Conservation (phyloP, 768 basidiomycete genomes). For the Candolleomyces efflorescens region DNA sequence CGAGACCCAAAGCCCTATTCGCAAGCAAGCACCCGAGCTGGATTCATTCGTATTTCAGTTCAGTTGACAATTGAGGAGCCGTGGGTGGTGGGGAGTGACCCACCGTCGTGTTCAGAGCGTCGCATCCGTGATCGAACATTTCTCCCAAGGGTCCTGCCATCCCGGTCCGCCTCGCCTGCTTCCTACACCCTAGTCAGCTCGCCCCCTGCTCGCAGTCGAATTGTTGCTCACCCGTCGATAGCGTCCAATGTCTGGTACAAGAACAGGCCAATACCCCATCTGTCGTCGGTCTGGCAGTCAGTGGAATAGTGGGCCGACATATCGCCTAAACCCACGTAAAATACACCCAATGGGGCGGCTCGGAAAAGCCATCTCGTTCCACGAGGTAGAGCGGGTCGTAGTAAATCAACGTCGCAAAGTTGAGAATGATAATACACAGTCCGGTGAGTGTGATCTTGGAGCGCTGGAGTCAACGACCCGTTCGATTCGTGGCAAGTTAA, state of each 20-base stretch:
- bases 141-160: slow-evolving; percentile 98
- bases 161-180: slow-evolving; percentile 92
- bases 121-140: slow-evolving; percentile 97
- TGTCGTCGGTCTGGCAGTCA: slow-evolving; percentile 23
- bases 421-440: slow-evolving; percentile 73
- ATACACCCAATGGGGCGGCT: slow-evolving; percentile 85
- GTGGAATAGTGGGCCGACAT: background rate
- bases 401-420: slow-evolving; percentile 78
- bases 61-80: background rate
- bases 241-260: slow-evolving; percentile 88
- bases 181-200: slow-evolving; percentile 40
- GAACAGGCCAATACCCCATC: slow-evolving; percentile 88
- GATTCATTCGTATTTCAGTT: slow-evolving; percentile 1
- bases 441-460: slow-evolving; percentile 85
- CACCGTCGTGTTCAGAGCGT: slow-evolving; percentile 94
- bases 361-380: slow-evolving; percentile 55
- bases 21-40: slow-evolving; percentile 87
- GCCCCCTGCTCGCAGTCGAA: slow-evolving; percentile 7
- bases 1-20: slow-evolving; percentile 82
- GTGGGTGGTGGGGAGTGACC: background rate
- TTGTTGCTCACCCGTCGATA: slow-evolving; percentile 69
- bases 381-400: slow-evolving; percentile 78
- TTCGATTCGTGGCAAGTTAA: too few relatives aligned
- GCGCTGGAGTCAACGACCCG: slow-evolving; percentile 5
- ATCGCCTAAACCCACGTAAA: slow-evolving; percentile 67